Conservation (phyloP, 2,329 filamentous ascomycete genomes). For the Davidsoniella eucalypti region DNA sequence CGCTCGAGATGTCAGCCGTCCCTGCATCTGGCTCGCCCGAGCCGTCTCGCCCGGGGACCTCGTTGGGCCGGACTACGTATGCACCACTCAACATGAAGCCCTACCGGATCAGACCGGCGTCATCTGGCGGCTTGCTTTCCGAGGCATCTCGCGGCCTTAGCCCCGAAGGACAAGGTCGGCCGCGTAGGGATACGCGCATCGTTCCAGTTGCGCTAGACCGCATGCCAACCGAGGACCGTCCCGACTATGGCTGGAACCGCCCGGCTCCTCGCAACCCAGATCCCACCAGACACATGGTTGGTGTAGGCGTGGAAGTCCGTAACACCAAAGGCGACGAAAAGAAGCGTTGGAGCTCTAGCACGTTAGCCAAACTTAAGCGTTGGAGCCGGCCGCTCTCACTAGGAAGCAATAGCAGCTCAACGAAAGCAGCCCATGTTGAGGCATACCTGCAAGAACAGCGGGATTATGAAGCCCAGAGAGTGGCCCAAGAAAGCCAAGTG, state of each 20-base stretch:
- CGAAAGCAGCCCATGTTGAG: conserved; percentile 5
- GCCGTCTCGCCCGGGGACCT: not conserved
- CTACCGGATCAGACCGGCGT: conserved; percentile 1
- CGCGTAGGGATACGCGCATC: not conserved
- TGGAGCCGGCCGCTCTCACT: conserved; percentile 9
- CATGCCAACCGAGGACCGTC: conserved; percentile 9
- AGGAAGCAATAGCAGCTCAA: conserved; percentile 2
- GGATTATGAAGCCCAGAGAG: conserved; percentile 15
- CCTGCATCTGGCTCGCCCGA: not conserved
- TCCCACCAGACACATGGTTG: no score
- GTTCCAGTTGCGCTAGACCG: conserved; percentile 7
- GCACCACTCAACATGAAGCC: conserved; percentile 5
- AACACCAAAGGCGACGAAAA: not conserved
- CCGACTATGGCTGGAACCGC: conserved; percentile 12
- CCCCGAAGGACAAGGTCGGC: not conserved
- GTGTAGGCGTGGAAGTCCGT: no score
- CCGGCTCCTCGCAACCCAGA: not conserved
- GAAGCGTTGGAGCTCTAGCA: conserved; percentile 11
- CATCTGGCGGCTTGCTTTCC: conserved; percentile 1
- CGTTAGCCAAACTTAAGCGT: conserved; percentile 5
- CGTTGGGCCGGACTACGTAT: conserved; percentile 5
- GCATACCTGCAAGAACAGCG: conserved; percentile 7
- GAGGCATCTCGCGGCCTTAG: not conserved
- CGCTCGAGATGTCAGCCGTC: no score
- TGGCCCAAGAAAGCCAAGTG: conserved; percentile 14